phyloP scores from a whole-genome alignment of 2,329 filamentous ascomycete species.

The Colletotrichum liaoningense region DNA sequence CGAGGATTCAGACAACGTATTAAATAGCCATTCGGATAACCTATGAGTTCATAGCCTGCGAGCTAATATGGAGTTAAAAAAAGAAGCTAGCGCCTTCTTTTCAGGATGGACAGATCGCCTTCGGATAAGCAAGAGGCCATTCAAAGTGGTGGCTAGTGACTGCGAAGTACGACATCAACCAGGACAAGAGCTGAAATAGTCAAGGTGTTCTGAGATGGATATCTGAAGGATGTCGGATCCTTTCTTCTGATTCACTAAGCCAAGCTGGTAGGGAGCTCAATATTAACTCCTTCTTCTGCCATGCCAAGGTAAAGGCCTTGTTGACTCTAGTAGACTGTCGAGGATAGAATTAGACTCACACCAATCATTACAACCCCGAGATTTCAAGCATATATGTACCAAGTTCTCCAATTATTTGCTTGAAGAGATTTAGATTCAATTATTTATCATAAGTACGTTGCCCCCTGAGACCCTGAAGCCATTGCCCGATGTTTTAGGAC shows the following conservation, averaged over 20 bases:
- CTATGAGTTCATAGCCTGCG: no score
- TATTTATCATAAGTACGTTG: no score
- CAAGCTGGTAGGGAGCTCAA: no score
- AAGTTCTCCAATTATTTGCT: background rate
- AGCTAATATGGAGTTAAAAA: background rate
- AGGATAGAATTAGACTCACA: background rate
- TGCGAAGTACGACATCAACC: background rate
- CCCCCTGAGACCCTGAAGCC: no score
- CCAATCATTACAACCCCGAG: no score
- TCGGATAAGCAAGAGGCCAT: background rate
- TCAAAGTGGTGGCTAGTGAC: background rate
- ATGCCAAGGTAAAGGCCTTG: background rate
- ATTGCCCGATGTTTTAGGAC: no score
- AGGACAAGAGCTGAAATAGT: background rate
- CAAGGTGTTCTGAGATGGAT: background rate
- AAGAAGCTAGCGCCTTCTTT: background rate
- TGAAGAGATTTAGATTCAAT: background rate
- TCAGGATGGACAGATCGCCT: background rate
- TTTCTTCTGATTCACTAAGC: background rate
- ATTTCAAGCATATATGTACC: background rate
- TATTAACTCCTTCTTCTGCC: background rate
- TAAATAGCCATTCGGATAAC: no score
- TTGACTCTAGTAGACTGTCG: background rate
- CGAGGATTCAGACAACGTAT: no score
- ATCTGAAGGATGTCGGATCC: background rate